Evolutionary conservation across 2,329 filamentous ascomycete genomes (phyloP), one percentile per base, ranked within the genome.

Genomic region (Penicillium sp.): DNA sequence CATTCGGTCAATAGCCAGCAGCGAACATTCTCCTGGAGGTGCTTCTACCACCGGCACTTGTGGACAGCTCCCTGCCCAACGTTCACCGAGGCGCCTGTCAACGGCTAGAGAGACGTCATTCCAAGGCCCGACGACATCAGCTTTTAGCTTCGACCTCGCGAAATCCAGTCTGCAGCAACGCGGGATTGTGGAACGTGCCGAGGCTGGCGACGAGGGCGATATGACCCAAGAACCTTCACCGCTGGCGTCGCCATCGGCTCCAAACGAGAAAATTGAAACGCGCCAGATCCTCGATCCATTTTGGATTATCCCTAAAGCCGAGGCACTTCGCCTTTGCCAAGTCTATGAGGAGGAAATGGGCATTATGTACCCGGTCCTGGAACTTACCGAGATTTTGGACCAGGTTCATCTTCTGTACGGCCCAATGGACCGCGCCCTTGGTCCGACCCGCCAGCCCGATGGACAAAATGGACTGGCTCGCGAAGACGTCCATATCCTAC

Each of bases 271-370:
- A 50, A 42, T 69, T 59, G 59, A 73, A 4, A 60, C 66, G 40
- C 66, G 54, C 27, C 78, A 78, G 64, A 72, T 64, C 1, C 75
- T 77, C 59, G 92, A 96, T 68, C 90, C 91, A 0, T 81, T 97
- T 10, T 91, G 91, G 85, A 82, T 86, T 15, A 82, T 94, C 41
- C 82, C 83, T 47, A 87, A 88, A 69, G 83, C 89, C 21, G 91
- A 97, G 70, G 90, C 93, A 65, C 72, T 92, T n/a, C 84, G 90
- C 1, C 77, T 96, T 8, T 90, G 90, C 63, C 81, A 83, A 9
- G 79, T 95, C 0, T 93, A 93, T 69, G 89, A 95, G 62, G 91
- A 96, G 66, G 92, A 96, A 71, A 87, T 94, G 73, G 90, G 90
- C 33, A 84, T 93, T 66, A 94, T 96, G 90, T 96, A 95, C 70